Evolutionary conservation across 2,329 filamentous ascomycete species (phyloP).

Genomic region (Pseudogymnoascus sp.): DNA sequence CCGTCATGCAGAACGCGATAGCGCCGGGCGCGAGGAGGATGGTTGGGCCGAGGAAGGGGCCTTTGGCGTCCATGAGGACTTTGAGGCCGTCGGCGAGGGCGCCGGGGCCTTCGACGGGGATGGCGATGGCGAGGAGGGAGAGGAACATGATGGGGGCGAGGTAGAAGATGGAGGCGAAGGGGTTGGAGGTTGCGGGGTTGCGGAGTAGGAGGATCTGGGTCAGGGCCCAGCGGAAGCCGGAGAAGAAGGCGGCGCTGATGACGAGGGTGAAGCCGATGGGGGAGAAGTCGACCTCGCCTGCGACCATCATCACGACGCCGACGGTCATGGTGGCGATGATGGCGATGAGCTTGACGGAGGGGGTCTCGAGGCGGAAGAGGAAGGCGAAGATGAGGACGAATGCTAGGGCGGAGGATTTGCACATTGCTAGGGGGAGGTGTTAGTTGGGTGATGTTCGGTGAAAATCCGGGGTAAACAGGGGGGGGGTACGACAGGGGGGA

Average conservation of each 20-base stretch:
- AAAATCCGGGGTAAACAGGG: background rate
- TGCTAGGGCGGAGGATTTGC: conserved; percentile 91
- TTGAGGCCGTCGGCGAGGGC: conserved; percentile 59
- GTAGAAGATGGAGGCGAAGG: conserved; percentile 94
- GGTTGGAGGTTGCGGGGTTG: conserved; percentile 91
- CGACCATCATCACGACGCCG: conserved; percentile 97
- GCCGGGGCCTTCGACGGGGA: conserved; percentile 74
- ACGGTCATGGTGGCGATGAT: conserved; percentile 89
- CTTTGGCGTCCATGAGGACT: conserved; percentile 58
- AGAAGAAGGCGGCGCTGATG: conserved; percentile 90
- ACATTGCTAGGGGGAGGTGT: conserved; percentile 60
- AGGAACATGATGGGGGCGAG: conserved; percentile 96
- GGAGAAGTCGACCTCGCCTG: conserved; percentile 86
- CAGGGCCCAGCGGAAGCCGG: conserved; percentile 95
- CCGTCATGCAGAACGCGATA: conserved; percentile 94
- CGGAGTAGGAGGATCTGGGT: conserved; percentile 92
- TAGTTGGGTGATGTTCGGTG: conserved; percentile 11
- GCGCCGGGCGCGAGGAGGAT: conserved; percentile 83
- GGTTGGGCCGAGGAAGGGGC: conserved; percentile 54
- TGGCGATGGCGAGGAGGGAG: conserved; percentile 68
- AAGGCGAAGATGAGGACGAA: conserved; percentile 96
- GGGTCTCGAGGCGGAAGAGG: conserved; percentile 80
- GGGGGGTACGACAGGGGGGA: background rate
- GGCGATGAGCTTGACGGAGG: conserved; percentile 73
- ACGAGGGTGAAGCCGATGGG: conserved; percentile 81